These are phyloP conservation scores for Tricholoma sp. DNA, from an alignment of 768 basidiomycete species.

Conservation along the genomic window DNA sequence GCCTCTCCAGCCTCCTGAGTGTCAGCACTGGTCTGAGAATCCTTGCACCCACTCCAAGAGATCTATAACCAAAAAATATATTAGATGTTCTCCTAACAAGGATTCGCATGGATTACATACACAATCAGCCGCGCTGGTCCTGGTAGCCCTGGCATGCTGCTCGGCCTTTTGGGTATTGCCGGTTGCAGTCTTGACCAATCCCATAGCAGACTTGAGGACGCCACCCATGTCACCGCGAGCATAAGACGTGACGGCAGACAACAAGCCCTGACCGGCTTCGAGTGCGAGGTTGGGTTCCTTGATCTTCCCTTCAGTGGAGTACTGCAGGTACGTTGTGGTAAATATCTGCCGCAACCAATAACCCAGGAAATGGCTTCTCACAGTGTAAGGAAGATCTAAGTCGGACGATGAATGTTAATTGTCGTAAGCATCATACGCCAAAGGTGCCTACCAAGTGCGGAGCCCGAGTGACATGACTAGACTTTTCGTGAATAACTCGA, in stretches of 20 bases:
- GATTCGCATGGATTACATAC: slow-evolving; percentile 37
- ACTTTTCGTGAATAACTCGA: slow-evolving; percentile 1
- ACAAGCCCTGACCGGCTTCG: slow-evolving; percentile 82
- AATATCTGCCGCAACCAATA: background rate
- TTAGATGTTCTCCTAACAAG: background rate
- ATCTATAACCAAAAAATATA: slow-evolving; percentile 38
- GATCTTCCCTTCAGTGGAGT: slow-evolving; percentile 92
- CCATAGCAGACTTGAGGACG: slow-evolving; percentile 66
- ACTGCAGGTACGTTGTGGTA: slow-evolving; percentile 35
- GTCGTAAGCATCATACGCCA: background rate
- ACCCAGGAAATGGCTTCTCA: slow-evolving; percentile 23
- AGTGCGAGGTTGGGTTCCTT: slow-evolving; percentile 89
- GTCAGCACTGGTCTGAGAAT: slow-evolving; percentile 80
- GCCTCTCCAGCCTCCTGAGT: slow-evolving; percentile 59
- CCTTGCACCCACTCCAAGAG: slow-evolving; percentile 83
- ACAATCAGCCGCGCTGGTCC: slow-evolving; percentile 80
- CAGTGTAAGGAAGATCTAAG: slow-evolving; percentile 64
- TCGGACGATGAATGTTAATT: background rate
- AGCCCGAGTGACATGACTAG: slow-evolving; percentile 87
- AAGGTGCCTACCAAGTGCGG: slow-evolving; percentile 59
- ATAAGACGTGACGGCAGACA: slow-evolving; percentile 76
- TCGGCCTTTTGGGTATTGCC: slow-evolving; percentile 62
- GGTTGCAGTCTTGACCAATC: slow-evolving; percentile 70
- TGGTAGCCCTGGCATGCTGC: slow-evolving; percentile 52
- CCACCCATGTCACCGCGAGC: slow-evolving; percentile 77